Evolutionary conservation across 2,329 filamentous ascomycete species (phyloP).

Genomic region (Biscogniauxia marginata): DNA sequence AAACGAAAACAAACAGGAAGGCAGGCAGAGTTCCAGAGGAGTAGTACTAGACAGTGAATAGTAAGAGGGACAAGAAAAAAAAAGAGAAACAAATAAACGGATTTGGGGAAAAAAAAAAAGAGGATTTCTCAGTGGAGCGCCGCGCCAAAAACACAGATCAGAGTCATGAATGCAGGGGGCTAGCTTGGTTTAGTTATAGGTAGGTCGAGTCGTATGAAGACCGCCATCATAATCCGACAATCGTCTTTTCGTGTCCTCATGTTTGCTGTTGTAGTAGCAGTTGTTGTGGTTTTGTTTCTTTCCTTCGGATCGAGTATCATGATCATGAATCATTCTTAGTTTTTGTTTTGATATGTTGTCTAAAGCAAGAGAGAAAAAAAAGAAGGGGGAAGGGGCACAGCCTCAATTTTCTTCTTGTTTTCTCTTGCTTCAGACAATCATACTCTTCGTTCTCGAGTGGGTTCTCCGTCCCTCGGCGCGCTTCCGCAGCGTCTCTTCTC

Average conservation of each 20-base stretch:
- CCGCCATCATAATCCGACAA: not conserved
- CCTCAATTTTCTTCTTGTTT: no score
- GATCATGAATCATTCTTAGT: not conserved
- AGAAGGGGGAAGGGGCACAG: no score
- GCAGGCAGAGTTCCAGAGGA: not conserved
- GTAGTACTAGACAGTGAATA: not conserved
- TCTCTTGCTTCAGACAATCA: conserved; percentile 41
- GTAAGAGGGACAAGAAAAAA: not conserved
- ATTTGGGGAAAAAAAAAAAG: not conserved
- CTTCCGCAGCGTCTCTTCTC: conserved; percentile 58
- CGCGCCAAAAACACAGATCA: not conserved
- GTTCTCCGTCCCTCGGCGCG: conserved; percentile 51
- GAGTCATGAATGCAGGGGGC: not conserved
- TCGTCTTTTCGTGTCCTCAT: not conserved
- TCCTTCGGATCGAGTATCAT: not conserved
- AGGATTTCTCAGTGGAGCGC: not conserved
- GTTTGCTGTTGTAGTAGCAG: no score
- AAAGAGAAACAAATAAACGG: not conserved
- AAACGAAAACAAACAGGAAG: not conserved
- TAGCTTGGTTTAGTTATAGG: not conserved
- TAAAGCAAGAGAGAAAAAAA: no score
- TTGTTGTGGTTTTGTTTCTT: no score
- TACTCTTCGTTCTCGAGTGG: conserved; percentile 59
- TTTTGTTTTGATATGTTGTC: not conserved
- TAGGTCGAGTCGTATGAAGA: not conserved